Evolutionary conservation across 1,284 basidiomycete genomes (phyloP), one percentile per base, ranked within the genome.

Genomic region (Cryptococcus amylolentus): DNA sequence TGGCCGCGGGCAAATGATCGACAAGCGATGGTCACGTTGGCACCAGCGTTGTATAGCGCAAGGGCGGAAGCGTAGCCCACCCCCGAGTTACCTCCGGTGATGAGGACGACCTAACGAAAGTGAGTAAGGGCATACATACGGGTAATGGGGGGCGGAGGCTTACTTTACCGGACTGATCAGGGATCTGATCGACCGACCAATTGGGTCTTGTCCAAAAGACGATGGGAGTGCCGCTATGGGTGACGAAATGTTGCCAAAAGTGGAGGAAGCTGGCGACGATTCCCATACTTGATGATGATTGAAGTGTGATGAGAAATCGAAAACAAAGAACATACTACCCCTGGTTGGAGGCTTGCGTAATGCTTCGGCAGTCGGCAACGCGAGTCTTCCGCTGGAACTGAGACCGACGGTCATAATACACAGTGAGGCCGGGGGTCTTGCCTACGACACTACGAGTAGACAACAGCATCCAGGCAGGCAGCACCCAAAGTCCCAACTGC

Each of bases 21-120:
- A 14, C 49, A 50, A 0, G 49, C 49, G 26, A 23, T n/a, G 16
- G 35, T 37, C 10, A 50, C 49, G 26, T 80, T 85, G 9, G 85
- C 85, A 41, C 84, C 82, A 51, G 81, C 80, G 5, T 68, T 59
- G 42, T 87, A 78, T 16, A 85, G 76, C 4, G 77, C 80, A 43
- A 63, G 63, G 28, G 64, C 61, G 4, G 68, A 71, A 12, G 57
- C 65, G 55, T 68, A 70, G 2, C 73, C 74, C 12, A 65, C 68
- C 1, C 70, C 73, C 18, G 55, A 56, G 55, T 76, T 75, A 5
- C 66, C 75, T 27, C 75, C 76, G 0, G 74, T 79, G 52, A 77
- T 69, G 41, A 77, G 55, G 18, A 71, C 57, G 52, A 75, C 69
- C 66, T 77, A 23, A 18, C 10, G 20, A 35, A 51, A 16, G 42